Conservation (phyloP, 345 rosid species). For the Sonneratia caseolaris region DNA sequence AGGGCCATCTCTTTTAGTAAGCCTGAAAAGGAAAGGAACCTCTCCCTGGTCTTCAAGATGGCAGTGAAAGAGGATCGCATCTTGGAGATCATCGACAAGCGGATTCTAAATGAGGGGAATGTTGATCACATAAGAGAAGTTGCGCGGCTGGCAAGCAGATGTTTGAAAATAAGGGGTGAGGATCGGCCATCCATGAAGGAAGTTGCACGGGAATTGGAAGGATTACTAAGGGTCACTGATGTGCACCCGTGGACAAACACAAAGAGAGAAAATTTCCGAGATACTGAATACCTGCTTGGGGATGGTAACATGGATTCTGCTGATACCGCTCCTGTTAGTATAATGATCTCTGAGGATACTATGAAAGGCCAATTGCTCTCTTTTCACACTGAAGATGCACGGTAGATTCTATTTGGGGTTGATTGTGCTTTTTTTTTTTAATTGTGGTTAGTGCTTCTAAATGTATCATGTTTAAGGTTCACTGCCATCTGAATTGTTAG, state of each 20-base stretch:
- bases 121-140: constrained; percentile 14
- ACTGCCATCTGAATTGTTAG: too few species aligned
- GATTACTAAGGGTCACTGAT: not conserved
- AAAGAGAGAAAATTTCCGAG: not conserved
- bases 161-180: constrained; percentile 24
- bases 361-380: too few species aligned
- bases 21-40: constrained; percentile 21
- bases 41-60: constrained; percentile 18
- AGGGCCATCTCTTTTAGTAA: constrained; percentile 14
- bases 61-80: constrained; percentile 16
- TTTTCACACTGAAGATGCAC: too few species aligned
- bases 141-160: constrained; percentile 16
- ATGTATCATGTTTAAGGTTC: too few species aligned
- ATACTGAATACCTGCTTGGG: not conserved
- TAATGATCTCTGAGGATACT: too few species aligned
- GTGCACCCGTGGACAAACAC: not conserved
- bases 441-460: too few species aligned
- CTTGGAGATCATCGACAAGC: constrained; percentile 17
- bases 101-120: constrained; percentile 3
- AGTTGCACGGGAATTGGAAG: constrained; percentile 20
- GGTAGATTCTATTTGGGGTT: too few species aligned
- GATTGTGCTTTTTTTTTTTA: too few species aligned
- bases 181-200: constrained; percentile 32
- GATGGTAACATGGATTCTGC: too few species aligned
- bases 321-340: too few species aligned